These are phyloP conservation scores for Fagopyrum esculentum DNA, from an alignment of 148 eudicot species.

Conservation along the genomic window DNA sequence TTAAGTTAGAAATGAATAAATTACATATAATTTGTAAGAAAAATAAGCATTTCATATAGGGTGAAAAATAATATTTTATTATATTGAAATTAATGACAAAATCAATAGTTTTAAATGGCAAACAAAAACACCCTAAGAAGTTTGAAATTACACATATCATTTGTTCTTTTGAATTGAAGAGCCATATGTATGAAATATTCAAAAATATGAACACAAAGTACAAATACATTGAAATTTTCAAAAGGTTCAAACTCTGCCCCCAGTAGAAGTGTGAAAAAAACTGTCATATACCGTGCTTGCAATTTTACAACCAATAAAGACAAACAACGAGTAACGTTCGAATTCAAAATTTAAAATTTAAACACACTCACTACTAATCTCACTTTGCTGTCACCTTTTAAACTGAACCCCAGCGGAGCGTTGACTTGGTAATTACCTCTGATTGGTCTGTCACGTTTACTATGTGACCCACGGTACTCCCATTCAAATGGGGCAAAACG, in stretches of 20 bases:
- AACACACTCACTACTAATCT: neutral
- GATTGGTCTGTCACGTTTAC: slow-evolving; percentile 12
- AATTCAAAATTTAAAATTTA: slow-evolving; percentile 25
- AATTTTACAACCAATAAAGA: slow-evolving; percentile 15
- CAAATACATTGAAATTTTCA: neutral
- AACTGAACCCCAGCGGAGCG: neutral
- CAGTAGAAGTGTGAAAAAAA: neutral
- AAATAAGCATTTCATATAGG: too few species aligned
- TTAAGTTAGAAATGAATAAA: too few species aligned
- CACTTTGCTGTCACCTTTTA: neutral
- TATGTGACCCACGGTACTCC: slow-evolving; percentile 9
- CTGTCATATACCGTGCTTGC: neutral
- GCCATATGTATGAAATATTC: neutral
- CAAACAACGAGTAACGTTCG: slow-evolving; percentile 20
- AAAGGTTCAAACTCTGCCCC: neutral
- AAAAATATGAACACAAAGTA: neutral
- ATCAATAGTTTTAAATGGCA: too few species aligned
- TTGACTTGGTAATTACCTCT: neutral
- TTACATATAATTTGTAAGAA: too few species aligned
- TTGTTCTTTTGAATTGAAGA: neutral
- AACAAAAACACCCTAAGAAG: too few species aligned
- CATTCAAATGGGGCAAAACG: slow-evolving; percentile 1
- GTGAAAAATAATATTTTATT: too few species aligned
- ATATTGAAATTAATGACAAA: too few species aligned
- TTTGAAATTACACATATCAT: too few species aligned